A percentile compares a stretch with the other conserved stretches of the same genome.
phyloP scores from a whole-genome alignment of 768 basidiomycete genomes.

The Paxillus ammoniavirescens region DNA sequence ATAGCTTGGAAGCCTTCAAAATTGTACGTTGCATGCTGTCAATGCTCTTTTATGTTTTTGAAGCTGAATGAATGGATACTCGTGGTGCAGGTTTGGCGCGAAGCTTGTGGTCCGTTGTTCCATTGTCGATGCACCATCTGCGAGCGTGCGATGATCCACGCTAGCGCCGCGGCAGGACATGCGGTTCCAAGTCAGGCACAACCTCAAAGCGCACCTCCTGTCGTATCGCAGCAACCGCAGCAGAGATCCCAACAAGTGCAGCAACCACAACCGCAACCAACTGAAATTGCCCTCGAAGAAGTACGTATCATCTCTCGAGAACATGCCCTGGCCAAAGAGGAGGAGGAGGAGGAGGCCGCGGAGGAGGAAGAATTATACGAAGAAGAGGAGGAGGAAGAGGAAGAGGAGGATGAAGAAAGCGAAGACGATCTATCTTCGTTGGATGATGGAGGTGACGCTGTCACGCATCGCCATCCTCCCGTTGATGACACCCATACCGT shows the following conservation, averaged over 20 bases:
- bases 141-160: slow-evolving; percentile 58
- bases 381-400: slow-evolving; percentile 16
- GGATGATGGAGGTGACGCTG: slow-evolving; percentile 5
- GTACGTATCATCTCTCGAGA: slow-evolving; percentile 17
- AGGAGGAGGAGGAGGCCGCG: slow-evolving; percentile 30
- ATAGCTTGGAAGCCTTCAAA: slow-evolving; percentile 57
- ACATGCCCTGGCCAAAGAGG: slow-evolving; percentile 23
- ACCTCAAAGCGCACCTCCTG: slow-evolving; percentile 6
- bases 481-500: slow-evolving; percentile 7
- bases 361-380: slow-evolving; percentile 26
- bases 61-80: background rate
- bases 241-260: slow-evolving; percentile 9
- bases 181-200: slow-evolving; percentile 29
- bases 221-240: slow-evolving; percentile 14
- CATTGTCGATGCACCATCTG: slow-evolving; percentile 75
- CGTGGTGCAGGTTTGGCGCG: slow-evolving; percentile 60
- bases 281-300: slow-evolving; percentile 28
- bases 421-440: slow-evolving; percentile 19
- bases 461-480: slow-evolving; percentile 6
- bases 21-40: slow-evolving; percentile 38
- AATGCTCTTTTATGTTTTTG: background rate
- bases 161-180: slow-evolving; percentile 43
- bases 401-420: slow-evolving; percentile 34
- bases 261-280: slow-evolving; percentile 7
- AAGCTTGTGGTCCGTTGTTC: slow-evolving; percentile 69